Evolutionary conservation across 225 moss, liverwort and hornwort genomes (phyloP), one percentile per base, ranked within the genome.

Genomic region (Pseudisothecium myosuroides): DNA sequence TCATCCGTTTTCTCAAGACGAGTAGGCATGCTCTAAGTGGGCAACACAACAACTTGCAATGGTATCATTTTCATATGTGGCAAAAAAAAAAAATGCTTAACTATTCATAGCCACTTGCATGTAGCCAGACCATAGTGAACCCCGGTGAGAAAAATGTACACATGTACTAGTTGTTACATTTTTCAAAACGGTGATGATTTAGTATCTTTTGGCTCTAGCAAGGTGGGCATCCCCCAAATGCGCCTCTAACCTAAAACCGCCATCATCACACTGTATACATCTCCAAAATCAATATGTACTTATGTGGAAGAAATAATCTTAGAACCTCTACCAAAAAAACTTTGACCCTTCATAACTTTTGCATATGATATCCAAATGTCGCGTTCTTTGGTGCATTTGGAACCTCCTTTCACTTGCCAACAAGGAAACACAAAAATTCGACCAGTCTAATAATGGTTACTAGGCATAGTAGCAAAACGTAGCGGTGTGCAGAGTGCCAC

Each of bases 41-140:
- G 41, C 4, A 26, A 37, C 9, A 60, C 31, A 60, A 29, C 19
- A 59, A 41, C 13, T 81, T 78, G 31, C 43, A 13, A 43, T 60
- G 14, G 6, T 61, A 60, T 60, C 9, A 29, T 2, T 82, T 82
- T 36, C 36, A 64, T 82, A 17, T 49, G 7, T 37, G 2, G 17
- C 83, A 47, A 74, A 74, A 5, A 9, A 31, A 47, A 17, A 23
- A 11, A 17, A 12, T 27, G 16, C 2, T 72, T 27, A 27, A 41
- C 6, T 5, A 72, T 43, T 22, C 1, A 64, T 24, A 34, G 14
- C 34, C 47, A 22, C 15, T 0, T 52, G 4, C 36, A 63, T 11
- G 18, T 18, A 11, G 31, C 75, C 0, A 73, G 1, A 47, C 11
- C 2, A 0, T 10, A 17, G 0, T 32, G 4, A 75, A 76, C 2